Percentiles rank a stretch among this genome's conserved stretches.
Evolutionary conservation across 1,284 basidiomycete species (phyloP).

Genomic region (Athelia psychrophila): DNA sequence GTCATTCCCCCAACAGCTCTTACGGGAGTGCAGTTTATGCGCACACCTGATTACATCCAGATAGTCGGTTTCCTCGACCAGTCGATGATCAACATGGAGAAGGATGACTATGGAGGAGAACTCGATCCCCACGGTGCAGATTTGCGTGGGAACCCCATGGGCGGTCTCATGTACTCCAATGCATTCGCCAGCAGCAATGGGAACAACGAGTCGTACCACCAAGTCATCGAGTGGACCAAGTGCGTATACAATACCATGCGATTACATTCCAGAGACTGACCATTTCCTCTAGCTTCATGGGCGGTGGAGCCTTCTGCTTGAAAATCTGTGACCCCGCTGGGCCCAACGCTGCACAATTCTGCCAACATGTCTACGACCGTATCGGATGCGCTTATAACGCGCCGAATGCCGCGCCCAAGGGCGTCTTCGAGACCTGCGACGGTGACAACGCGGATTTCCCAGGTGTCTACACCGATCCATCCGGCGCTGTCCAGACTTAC

Average conservation of each 20-base stretch:
- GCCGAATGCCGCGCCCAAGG: constrained; percentile 56
- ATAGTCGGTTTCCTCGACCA: constrained; percentile 65
- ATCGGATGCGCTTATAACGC: constrained; percentile 71
- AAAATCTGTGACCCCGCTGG: constrained; percentile 60
- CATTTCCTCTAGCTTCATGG: constrained; percentile 63
- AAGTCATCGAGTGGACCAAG: constrained; percentile 62
- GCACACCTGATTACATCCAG: constrained; percentile 53
- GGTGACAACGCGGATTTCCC: constrained; percentile 63
- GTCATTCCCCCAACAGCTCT: constrained; percentile 53
- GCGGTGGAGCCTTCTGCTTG: constrained; percentile 49
- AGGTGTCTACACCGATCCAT: constrained; percentile 45
- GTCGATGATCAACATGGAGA: constrained; percentile 47
- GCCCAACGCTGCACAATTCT: constrained; percentile 47
- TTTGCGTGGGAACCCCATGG: constrained; percentile 61
- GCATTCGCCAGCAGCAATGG: constrained; percentile 39
- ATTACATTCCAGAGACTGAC: no score
- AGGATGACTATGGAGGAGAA: constrained; percentile 53
- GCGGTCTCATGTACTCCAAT: constrained; percentile 61
- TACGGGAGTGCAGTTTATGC: constrained; percentile 53
- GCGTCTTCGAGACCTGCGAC: constrained; percentile 56
- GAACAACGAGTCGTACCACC: constrained; percentile 37
- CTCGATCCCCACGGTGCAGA: constrained; percentile 52
- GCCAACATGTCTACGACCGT: constrained; percentile 64
- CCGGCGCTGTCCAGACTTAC: constrained; percentile 43
- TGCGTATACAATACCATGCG: no score